A percentile compares a stretch with the other conserved stretches of the same genome.
phyloP scores from a whole-genome alignment of 306 rosid species.

The Arachis stenosperma region DNA sequence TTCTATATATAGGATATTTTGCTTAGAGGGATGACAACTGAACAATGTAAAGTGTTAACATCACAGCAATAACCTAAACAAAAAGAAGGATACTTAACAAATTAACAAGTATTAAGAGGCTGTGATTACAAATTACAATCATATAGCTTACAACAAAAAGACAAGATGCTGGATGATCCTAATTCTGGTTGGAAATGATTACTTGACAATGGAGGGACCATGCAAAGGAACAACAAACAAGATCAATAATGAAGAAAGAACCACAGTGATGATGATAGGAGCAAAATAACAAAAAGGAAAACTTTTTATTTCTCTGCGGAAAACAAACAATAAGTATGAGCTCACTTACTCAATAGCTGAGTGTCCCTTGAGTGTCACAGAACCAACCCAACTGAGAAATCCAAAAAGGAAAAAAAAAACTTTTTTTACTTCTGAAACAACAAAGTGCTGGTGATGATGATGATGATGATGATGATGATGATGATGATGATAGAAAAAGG shows the following conservation, averaged over 20 bases:
- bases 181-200: not conserved
- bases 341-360: not conserved
- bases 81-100: not conserved
- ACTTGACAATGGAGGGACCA: not conserved
- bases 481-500: not conserved
- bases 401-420: not conserved
- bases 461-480: not conserved
- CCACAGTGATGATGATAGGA: slow-evolving; percentile 14
- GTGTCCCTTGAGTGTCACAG: not conserved
- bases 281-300: not conserved
- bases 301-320: not conserved
- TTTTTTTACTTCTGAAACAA: not conserved
- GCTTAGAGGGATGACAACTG: too few relatives aligned
- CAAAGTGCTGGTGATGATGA: not conserved
- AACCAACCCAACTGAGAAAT: not conserved
- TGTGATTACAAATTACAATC: not conserved
- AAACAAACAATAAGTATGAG: not conserved
- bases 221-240: not conserved
- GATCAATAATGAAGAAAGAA: slow-evolving; percentile 19
- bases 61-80: too few relatives aligned
- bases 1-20: too few relatives aligned
- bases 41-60: too few relatives aligned
- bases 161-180: not conserved
- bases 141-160: not conserved
- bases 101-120: slow-evolving; percentile 5